Evolutionary conservation across 179 eudicot species (phyloP), one percentile per base, ranked within the genome.

Genomic region (Beta macrorhiza): DNA sequence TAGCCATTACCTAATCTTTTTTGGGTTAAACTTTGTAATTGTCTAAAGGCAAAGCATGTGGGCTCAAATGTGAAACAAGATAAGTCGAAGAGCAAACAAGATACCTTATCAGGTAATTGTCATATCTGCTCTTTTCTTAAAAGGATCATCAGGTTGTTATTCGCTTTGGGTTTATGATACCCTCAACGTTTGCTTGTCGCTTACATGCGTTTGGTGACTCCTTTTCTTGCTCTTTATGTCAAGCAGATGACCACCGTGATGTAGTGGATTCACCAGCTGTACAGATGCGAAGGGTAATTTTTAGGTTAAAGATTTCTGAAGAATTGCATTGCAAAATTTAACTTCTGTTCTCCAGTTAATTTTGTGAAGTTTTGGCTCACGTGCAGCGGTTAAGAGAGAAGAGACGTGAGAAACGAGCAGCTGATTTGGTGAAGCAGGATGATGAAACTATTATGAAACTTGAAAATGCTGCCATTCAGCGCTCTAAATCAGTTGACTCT

Each of bases 381-480:
- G 7, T 91, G 91, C 88, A 94, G 97, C 85, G 87, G 77, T 68
- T 94, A 79, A 88, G 92, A 83, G 93, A 90, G 77, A 87, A 82
- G 79, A 86, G 89, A 79, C 89, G 91, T 51, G 97, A 89, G 86
- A 91, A 88, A 77, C 93, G 91, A 81, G 93, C 87, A 15, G 89
- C 91, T 86, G 92, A 90, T 67, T 78, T 91, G 63, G 81, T 91
- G 29, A 90, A 90, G 80, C 90, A 87, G 78, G 96, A 93, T 77
- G 94, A 90, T 83, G 97, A 91, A 72, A 91, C 89, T 58, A 83
- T 75, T 80, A 57, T 92, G 74, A 92, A 90, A 82, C 97, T 93
- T 78, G 97, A 95, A 89, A 92, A 90, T 90, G 93, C 93, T 47
- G 97, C 98, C 72, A 91, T 95, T 79, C 94, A 91, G 83, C 90